Evolutionary conservation across 2,329 filamentous ascomycete species (phyloP).

Genomic region (Aspergillus floridensis): DNA sequence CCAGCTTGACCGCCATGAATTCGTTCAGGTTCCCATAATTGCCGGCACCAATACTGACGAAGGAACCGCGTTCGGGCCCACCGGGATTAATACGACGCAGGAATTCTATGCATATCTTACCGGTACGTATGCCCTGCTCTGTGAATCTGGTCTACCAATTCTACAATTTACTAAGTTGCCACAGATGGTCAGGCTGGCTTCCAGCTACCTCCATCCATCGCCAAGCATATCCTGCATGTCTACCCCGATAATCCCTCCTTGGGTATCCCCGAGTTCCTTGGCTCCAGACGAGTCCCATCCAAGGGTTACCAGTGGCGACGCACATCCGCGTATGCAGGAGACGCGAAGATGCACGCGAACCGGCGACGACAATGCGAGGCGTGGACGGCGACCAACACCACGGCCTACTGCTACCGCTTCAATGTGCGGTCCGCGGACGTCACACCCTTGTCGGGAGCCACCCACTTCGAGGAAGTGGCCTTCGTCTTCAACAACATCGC

Average conservation of each 20-base stretch:
- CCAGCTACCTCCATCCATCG: constrained; percentile 23
- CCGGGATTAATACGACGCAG: constrained; percentile 54
- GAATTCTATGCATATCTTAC: constrained; percentile 50
- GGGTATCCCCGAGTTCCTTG: constrained; percentile 48
- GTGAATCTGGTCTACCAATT: neutral
- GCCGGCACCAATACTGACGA: constrained; percentile 66
- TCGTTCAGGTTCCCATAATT: constrained; percentile 64
- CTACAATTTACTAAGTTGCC: constrained; percentile 12
- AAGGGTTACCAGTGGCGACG: constrained; percentile 54
- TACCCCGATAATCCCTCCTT: constrained; percentile 54
- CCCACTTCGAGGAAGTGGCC: constrained; percentile 57
- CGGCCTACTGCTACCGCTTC: constrained; percentile 63
- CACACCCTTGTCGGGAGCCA: constrained; percentile 44
- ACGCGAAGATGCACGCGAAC: constrained; percentile 55
- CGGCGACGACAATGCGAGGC: constrained; percentile 53
- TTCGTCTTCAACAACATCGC: constrained; percentile 56
- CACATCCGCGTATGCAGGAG: constrained; percentile 54
- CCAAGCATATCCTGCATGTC: constrained; percentile 46
- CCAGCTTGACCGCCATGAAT: constrained; percentile 57
- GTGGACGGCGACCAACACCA: constrained; percentile 49
- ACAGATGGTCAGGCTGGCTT: constrained; percentile 25
- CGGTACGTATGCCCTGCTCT: constrained; percentile 11
- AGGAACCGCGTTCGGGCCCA: constrained; percentile 56
- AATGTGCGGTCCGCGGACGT: constrained; percentile 52
- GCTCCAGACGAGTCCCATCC: constrained; percentile 31